phyloP scores from a whole-genome alignment of 1,139 yeast genomes.

The Tardiomyces depauwii region DNA sequence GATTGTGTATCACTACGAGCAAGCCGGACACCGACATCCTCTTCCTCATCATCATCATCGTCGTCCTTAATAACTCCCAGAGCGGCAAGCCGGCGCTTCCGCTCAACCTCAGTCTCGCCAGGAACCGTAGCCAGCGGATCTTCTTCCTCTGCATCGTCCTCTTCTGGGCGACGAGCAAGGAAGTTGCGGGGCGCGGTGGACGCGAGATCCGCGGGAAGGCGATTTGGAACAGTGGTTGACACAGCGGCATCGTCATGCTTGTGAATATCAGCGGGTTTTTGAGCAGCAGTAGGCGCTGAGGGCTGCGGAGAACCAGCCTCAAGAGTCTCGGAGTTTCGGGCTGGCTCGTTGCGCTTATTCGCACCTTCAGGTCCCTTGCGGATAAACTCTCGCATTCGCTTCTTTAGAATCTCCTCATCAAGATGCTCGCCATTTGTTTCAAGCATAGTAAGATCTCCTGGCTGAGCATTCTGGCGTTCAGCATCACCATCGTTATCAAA shows the following conservation, averaged over 20 bases:
- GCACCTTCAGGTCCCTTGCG: background rate
- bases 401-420: background rate
- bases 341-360: slow-evolving; percentile 8
- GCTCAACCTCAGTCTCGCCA: slow-evolving; percentile 58
- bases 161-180: slow-evolving; percentile 14
- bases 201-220: too few relatives aligned
- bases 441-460: background rate
- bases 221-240: too few relatives aligned
- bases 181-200: slow-evolving; percentile 9
- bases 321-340: slow-evolving; percentile 3
- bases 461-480: background rate
- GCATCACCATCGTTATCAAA: background rate
- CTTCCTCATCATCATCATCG: slow-evolving; percentile 14
- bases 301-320: too few relatives aligned
- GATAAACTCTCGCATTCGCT: background rate
- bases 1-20: background rate
- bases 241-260: too few relatives aligned
- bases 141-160: slow-evolving; percentile 3
- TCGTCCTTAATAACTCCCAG: slow-evolving; percentile 37
- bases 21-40: background rate
- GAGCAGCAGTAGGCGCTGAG: too few relatives aligned
- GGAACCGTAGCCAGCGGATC: too few relatives aligned
- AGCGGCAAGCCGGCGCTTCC: slow-evolving; percentile 70
- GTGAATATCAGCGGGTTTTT: too few relatives aligned
- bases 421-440: background rate